A percentile compares a stretch with the other conserved stretches of the same genome.
These are phyloP conservation scores for bread wheat (Triticum aestivum) DNA, from an alignment of 176 grass and related monocot genomes.

Conservation along the genomic window DNA sequence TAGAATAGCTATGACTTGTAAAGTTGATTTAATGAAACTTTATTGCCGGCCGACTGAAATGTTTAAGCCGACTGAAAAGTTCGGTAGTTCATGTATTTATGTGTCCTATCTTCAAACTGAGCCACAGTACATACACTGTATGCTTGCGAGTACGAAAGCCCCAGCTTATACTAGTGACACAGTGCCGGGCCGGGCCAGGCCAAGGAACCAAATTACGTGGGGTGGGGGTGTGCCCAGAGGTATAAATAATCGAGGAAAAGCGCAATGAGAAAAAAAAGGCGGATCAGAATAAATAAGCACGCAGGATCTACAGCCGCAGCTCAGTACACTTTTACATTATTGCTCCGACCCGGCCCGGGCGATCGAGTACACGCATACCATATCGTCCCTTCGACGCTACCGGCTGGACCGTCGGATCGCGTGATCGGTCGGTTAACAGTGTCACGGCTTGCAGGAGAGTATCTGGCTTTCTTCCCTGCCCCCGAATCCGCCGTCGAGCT, in stretches of 20 bases:
- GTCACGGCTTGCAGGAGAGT: neutral
- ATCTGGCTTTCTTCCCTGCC: neutral
- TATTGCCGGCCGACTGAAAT: too few relatives aligned
- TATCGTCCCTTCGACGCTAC: neutral
- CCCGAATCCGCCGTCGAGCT: neutral
- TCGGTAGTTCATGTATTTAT: neutral
- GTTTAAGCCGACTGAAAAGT: neutral
- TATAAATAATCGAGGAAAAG: slow-evolving; percentile 35
- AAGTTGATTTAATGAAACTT: too few relatives aligned
- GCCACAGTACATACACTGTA: neutral
- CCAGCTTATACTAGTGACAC: neutral
- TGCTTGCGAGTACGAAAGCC: neutral
- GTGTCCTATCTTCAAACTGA: neutral
- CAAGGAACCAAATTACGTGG: slow-evolving; percentile 35
- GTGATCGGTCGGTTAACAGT: neutral
- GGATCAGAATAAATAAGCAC: slow-evolving; percentile 15
- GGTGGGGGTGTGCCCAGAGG: neutral
- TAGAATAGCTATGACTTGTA: too few relatives aligned
- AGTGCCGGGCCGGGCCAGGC: neutral
- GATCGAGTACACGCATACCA: neutral
- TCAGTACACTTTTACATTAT: slow-evolving; percentile 7
- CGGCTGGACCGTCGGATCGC: neutral
- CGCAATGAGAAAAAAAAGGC: neutral
- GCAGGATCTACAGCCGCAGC: slow-evolving; percentile 1
- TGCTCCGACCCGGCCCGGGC: neutral